Base-by-base conservation (phyloP, 306 rosid genomes). In the Myrica gale region DNA sequence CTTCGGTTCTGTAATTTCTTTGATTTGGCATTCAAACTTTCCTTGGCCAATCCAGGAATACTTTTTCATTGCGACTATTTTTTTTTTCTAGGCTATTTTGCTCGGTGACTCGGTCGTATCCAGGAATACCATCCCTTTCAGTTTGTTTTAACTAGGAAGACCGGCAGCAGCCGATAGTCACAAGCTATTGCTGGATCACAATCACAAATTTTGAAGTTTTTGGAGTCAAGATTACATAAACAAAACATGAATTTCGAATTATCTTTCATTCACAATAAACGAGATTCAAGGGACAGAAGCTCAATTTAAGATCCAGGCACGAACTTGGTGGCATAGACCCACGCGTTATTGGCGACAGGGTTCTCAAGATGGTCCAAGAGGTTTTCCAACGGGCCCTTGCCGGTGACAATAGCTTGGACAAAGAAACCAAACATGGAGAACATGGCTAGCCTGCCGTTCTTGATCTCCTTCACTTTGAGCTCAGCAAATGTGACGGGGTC, bases 351-450 rank as follows among this genome's bases (percentile, higher is more conserved):
- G 48, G 97, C 96, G 54, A 93, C 98, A 37, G 97, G 98, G 80
- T 91, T 86, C 52, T 93, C 98, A 69, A 93, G 79, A 82, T 93
- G 97, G 75, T 91, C 98, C 79, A 93, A 76, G 20, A 93, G 89
- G 74, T 91, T 93, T 89, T 93, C 98, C 69, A 93, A 80, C 0
- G 96, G 98, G 0, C 97, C 98, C 76, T 93, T 91, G 1, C 97
- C 98, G 0, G 98, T 93, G 68, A 93, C 93, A 77, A 93, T 93
- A 81, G 98, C 98, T 75, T 93, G 98, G 54, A 93, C 98, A 80
- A 91, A 93, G 92, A 93, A 93, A 12, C 97, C 97, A 72, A 93
- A 93, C 98, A 89, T 93, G 16, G 98, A 87, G 83, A 93, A 93
- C 98, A 93, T 93, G 52, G 98, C 98, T 42, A 91, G 78, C 65